phyloP scores from a whole-genome alignment of 1,284 basidiomycete genomes.

The Ceratobasidium sp. region DNA sequence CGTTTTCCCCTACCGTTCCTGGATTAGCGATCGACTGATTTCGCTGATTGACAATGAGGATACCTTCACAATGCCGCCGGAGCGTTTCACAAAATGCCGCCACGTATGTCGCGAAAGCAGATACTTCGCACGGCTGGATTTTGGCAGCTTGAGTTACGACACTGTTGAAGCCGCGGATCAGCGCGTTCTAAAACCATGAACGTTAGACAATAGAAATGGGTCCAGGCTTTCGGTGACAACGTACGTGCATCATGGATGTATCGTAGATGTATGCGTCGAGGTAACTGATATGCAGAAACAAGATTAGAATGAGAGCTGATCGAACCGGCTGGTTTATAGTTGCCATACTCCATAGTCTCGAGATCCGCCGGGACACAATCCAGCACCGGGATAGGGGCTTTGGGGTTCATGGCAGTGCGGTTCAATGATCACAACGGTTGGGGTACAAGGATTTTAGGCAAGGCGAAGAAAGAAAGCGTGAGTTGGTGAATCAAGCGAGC shows the following conservation, averaged over 20 bases:
- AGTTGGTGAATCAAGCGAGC: background rate
- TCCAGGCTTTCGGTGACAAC: background rate
- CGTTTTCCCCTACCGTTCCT: conserved; percentile 5
- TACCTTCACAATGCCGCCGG: conserved; percentile 22
- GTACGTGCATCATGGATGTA: conserved; percentile 24
- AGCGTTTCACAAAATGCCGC: conserved; percentile 29
- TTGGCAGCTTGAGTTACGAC: background rate
- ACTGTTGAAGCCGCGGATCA: conserved; percentile 19
- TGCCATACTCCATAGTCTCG: conserved; percentile 20
- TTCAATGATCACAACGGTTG: background rate
- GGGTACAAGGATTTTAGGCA: background rate
- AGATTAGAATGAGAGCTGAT: background rate
- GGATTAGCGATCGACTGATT: background rate
- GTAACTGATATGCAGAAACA: background rate
- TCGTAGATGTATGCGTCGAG: conserved; percentile 23
- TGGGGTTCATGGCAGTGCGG: background rate
- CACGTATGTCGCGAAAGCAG: conserved; percentile 10
- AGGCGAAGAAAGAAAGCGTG: background rate
- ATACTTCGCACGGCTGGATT: conserved; percentile 4
- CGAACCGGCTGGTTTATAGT: background rate
- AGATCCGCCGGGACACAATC: background rate
- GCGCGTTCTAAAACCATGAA: conserved; percentile 2
- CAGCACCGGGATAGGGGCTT: conserved; percentile 1
- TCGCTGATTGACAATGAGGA: background rate
- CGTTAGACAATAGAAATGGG: background rate